phyloP scores from a whole-genome alignment of 371 early-diverging fungal species.

The Actinomucor elegans region DNA sequence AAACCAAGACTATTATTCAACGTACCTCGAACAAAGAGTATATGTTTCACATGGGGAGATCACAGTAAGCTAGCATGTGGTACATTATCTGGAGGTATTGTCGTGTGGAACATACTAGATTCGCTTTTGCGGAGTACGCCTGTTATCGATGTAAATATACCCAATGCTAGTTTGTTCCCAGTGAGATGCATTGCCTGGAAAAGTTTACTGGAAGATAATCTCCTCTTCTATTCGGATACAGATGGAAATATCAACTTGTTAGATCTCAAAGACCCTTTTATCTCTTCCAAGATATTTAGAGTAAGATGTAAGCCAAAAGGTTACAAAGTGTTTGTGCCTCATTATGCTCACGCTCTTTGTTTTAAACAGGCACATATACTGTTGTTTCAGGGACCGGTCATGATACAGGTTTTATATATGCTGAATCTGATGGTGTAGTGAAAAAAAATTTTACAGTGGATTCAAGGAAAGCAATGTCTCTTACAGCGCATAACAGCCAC shows the following conservation, averaged over 20 bases:
- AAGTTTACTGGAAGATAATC: not conserved
- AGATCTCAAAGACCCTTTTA: conserved; percentile 18
- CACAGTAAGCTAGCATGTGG: conserved; percentile 28
- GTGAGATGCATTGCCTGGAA: conserved; percentile 12
- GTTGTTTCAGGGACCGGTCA: conserved; percentile 8
- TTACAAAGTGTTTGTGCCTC: not conserved
- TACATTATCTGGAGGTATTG: conserved; percentile 22
- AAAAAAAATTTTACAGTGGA: not conserved
- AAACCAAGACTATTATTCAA: conserved; percentile 16
- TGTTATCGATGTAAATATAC: conserved; percentile 2
- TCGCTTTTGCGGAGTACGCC: conserved; percentile 14
- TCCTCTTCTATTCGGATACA: conserved; percentile 3
- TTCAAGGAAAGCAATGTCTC: not conserved
- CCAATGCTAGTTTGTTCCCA: not conserved
- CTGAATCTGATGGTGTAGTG: not conserved
- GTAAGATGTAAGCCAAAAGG: not conserved
- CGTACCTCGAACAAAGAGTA: conserved; percentile 6
- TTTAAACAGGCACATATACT: conserved; percentile 1
- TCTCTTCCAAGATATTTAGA: not conserved
- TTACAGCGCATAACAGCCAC: conserved; percentile 1
- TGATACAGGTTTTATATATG: conserved; percentile 3
- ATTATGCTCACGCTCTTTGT: not conserved
- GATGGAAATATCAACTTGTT: conserved; percentile 2
- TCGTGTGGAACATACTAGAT: conserved; percentile 23
- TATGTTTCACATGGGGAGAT: conserved; percentile 30